Percentiles rank a stretch among this genome's conserved stretches.
phyloP scores from a whole-genome alignment of 768 basidiomycete species.

The Sarcodon aspratus region DNA sequence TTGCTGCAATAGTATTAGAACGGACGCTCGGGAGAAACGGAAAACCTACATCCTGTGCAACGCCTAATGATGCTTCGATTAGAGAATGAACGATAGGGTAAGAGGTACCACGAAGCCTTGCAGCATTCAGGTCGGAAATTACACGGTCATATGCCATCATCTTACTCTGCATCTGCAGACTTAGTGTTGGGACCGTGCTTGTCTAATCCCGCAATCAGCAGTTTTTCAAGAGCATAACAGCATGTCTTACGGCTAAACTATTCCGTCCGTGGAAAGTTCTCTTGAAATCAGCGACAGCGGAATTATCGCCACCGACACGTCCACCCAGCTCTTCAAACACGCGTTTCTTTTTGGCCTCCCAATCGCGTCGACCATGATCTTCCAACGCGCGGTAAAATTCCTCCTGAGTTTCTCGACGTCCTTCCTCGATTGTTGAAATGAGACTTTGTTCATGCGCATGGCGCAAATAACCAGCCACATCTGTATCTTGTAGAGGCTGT shows the following conservation, averaged over 20 bases:
- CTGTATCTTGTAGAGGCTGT: slow-evolving; percentile 90
- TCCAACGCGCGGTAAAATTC: slow-evolving; percentile 78
- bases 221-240: neutral
- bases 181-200: slow-evolving; percentile 41
- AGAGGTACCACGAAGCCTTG: slow-evolving; percentile 59
- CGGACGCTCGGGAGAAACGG: neutral
- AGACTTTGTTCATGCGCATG: slow-evolving; percentile 92
- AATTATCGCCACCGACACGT: slow-evolving; percentile 42
- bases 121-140: slow-evolving; percentile 64
- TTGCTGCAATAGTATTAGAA: slow-evolving; percentile 14
- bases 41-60: slow-evolving; percentile 42
- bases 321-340: slow-evolving; percentile 87
- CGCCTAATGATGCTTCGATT: slow-evolving; percentile 51
- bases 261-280: slow-evolving; percentile 51
- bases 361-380: slow-evolving; percentile 63
- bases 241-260: slow-evolving; percentile 34
- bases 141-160: slow-evolving; percentile 95
- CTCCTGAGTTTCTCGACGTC: slow-evolving; percentile 71
- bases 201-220: slow-evolving; percentile 16
- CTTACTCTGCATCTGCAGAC: slow-evolving; percentile 78
- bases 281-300: slow-evolving; percentile 46
- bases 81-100: slow-evolving; percentile 69
- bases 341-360: slow-evolving; percentile 84
- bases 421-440: slow-evolving; percentile 89
- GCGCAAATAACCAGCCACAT: slow-evolving; percentile 89